Percentiles rank a stretch among this genome's conserved stretches.
Evolutionary conservation across 192 early-diverging fungal genomes (phyloP).

Genomic region (Coemansia sp.): DNA sequence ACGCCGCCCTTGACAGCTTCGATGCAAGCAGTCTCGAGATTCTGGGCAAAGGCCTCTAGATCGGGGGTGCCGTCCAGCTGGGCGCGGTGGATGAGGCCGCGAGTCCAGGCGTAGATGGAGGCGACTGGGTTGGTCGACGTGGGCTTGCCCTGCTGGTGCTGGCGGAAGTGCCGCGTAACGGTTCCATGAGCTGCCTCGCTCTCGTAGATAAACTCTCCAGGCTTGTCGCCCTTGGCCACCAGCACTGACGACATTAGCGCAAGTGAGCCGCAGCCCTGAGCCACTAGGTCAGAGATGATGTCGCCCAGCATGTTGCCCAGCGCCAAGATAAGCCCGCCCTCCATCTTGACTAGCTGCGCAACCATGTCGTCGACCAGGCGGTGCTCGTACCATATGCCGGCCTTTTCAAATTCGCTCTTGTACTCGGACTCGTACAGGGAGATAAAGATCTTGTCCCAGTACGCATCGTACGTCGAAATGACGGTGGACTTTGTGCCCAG

Average conservation of each 20-base stretch:
- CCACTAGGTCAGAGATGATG: conserved; percentile 94
- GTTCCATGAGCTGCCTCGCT: conserved; percentile 98
- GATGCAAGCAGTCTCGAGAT: conserved; percentile 87
- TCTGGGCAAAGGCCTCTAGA: conserved; percentile 72
- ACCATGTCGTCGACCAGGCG: conserved; percentile 99
- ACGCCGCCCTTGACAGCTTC: conserved; percentile 81
- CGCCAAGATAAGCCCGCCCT: conserved; percentile 93
- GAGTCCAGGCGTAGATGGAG: conserved; percentile 95
- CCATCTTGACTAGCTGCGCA: conserved; percentile 94
- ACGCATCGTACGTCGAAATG: conserved; percentile 94
- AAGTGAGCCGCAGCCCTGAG: conserved; percentile 95
- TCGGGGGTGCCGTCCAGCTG: conserved; percentile 86
- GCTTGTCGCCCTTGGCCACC: conserved; percentile 89
- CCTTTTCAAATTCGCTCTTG: conserved; percentile 77
- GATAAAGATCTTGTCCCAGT: conserved; percentile 98
- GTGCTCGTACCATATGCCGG: conserved; percentile 98
- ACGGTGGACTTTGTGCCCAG: conserved; percentile 98
- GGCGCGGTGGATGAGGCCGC: conserved; percentile 93
- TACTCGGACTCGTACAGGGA: conserved; percentile 87
- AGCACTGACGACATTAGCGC: conserved; percentile 98
- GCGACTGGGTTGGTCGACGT: conserved; percentile 98
- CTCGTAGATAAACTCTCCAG: conserved; percentile 73
- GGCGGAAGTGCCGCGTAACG: conserved; percentile 92
- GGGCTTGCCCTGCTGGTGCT: conserved; percentile 94
- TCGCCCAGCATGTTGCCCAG: conserved; percentile 97